Conservation (phyloP, 306 rosid species). For the Prunus salicina region DNA sequence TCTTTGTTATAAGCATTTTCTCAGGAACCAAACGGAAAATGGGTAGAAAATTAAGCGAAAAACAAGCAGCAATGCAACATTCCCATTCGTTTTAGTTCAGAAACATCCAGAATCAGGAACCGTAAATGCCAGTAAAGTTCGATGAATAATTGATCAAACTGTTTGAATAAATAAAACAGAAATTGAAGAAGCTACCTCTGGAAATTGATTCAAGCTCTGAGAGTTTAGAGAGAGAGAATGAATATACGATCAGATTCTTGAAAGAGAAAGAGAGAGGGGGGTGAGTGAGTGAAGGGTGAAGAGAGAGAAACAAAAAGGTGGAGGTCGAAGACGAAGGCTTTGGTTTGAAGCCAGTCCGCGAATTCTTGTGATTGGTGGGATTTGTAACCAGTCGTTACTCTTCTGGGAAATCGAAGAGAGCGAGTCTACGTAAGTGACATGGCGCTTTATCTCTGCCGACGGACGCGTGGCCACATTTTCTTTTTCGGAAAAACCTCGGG, state of each 20-base stretch:
- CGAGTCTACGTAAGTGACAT: conserved; percentile 10
- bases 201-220: background rate
- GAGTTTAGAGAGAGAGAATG: background rate
- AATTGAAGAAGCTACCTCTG: conserved; percentile 14
- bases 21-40: background rate
- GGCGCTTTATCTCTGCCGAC: conserved; percentile 16
- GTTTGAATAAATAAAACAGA: background rate
- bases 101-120: background rate
- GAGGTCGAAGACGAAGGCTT: background rate
- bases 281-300: background rate
- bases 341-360: background rate
- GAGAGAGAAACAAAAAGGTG: background rate
- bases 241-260: conserved; percentile 29
- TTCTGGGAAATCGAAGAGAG: background rate
- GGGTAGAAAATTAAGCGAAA: background rate
- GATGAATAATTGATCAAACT: background rate
- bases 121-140: background rate
- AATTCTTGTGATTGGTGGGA: conserved; percentile 25
- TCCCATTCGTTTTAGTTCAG: background rate
- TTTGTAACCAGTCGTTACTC: background rate
- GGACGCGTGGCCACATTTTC: conserved; percentile 27
- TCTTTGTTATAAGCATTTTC: background rate
- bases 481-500: background rate
- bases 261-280: background rate
- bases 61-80: background rate